These are phyloP conservation scores for Myxozyma mucilagina DNA, from an alignment of 805 yeast genomes.

Conservation along the genomic window DNA sequence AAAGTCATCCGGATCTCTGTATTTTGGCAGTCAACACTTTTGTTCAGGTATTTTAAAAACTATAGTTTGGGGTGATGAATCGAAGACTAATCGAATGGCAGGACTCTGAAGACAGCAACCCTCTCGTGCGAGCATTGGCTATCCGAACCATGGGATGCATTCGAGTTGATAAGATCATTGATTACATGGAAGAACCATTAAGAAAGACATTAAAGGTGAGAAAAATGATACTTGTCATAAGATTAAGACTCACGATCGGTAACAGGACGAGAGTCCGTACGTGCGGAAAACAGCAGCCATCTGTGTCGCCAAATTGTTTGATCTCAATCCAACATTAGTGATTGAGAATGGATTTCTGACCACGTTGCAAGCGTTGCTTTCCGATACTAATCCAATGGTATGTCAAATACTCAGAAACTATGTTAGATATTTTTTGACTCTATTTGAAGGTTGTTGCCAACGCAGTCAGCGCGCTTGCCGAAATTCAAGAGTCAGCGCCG, in stretches of 20 bases:
- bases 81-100: background rate
- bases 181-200: conserved; percentile 88
- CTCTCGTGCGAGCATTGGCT: conserved; percentile 91
- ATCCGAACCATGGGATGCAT: conserved; percentile 99
- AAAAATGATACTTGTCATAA: background rate
- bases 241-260: background rate
- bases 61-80: background rate
- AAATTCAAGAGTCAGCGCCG: conserved; percentile 70
- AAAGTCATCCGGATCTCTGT: conserved; percentile 91
- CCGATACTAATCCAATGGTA: conserved; percentile 91
- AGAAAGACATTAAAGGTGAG: conserved; percentile 64
- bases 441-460: conserved; percentile 69
- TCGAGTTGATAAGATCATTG: conserved; percentile 91
- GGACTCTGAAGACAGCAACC: conserved; percentile 96
- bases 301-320: conserved; percentile 93
- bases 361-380: conserved; percentile 62
- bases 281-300: conserved; percentile 97
- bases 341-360: conserved; percentile 83
- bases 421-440: background rate
- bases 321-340: conserved; percentile 76
- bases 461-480: conserved; percentile 81
- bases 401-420: background rate
- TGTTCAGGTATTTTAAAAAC: conserved; percentile 50
- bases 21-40: conserved; percentile 96
- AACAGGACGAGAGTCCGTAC: conserved; percentile 85